A percentile compares a stretch with the other conserved stretches of the same genome.
Conservation (phyloP, 805 yeast species). For the Schizosaccharomyces lindneri region DNA sequence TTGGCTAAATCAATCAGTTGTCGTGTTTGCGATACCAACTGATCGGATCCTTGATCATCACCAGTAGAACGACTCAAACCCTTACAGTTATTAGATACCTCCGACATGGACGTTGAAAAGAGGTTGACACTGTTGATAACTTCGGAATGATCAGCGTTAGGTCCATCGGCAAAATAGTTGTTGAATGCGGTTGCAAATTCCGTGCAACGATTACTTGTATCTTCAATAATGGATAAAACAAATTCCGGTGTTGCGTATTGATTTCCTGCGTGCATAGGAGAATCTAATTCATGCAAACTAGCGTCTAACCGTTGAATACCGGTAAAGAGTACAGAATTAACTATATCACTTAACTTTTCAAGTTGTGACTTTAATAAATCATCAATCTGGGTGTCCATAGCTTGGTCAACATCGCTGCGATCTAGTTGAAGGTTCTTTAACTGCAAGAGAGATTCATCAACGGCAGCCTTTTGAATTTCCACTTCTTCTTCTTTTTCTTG, state of each 20-base stretch:
- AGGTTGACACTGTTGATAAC: conserved; percentile 38
- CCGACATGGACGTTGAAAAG: conserved; percentile 36
- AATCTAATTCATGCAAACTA: conserved; percentile 37
- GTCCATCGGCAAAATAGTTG: conserved; percentile 52
- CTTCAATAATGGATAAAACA: conserved; percentile 42
- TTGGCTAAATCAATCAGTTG: conserved; percentile 37
- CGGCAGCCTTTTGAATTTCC: conserved; percentile 41
- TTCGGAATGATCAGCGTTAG: conserved; percentile 31
- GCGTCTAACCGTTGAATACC: conserved; percentile 56
- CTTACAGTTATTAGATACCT: conserved; percentile 39
- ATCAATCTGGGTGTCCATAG: conserved; percentile 35
- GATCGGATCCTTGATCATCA: conserved; percentile 28
- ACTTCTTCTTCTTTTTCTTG: conserved; percentile 53
- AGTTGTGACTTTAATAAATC: conserved; percentile 24
- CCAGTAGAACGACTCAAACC: conserved; percentile 37
- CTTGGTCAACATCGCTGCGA: conserved; percentile 24
- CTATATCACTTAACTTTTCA: conserved; percentile 26
- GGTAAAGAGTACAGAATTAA: conserved; percentile 45
- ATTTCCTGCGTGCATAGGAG: conserved; percentile 66
- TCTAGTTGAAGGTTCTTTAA: conserved; percentile 23
- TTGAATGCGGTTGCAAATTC: conserved; percentile 62
- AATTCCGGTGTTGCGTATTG: conserved; percentile 49
- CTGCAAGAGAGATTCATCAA: conserved; percentile 45
- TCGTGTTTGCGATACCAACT: conserved; percentile 23
- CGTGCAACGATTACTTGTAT: conserved; percentile 43